These are phyloP conservation scores for Diaporthe sp. DNA, from an alignment of 2,329 filamentous ascomycete genomes.

Conservation along the genomic window DNA sequence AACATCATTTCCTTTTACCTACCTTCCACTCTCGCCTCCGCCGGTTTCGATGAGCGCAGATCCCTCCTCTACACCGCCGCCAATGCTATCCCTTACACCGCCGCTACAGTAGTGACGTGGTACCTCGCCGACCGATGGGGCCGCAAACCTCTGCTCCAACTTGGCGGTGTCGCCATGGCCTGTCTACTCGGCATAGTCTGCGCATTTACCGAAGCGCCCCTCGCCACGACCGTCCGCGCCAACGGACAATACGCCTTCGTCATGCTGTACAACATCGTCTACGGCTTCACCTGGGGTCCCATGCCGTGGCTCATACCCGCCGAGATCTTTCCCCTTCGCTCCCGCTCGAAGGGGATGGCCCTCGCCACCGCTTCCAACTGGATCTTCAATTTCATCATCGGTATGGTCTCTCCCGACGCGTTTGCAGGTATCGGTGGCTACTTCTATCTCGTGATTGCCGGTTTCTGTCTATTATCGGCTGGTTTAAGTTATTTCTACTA, in stretches of 20 bases:
- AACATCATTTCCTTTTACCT: slow-evolving; percentile 56
- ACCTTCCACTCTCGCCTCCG: slow-evolving; percentile 46
- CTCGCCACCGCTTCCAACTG: slow-evolving; percentile 69
- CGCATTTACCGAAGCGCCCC: slow-evolving; percentile 48
- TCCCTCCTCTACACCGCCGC: slow-evolving; percentile 52
- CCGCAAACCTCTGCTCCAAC: slow-evolving; percentile 49
- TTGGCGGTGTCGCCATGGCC: slow-evolving; percentile 43
- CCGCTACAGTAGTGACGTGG: slow-evolving; percentile 51
- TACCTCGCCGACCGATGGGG: slow-evolving; percentile 53
- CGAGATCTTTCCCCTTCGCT: slow-evolving; percentile 71
- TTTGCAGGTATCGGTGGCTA: slow-evolving; percentile 54
- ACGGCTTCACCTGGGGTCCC: slow-evolving; percentile 51
- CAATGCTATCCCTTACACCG: slow-evolving; percentile 51
- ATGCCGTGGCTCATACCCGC: slow-evolving; percentile 50
- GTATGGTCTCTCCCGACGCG: slow-evolving; percentile 45
- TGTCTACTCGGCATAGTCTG: slow-evolving; percentile 48
- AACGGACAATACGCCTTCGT: slow-evolving; percentile 51
- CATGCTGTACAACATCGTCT: slow-evolving; percentile 51
- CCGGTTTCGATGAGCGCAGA: slow-evolving; percentile 49
- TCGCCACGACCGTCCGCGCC: slow-evolving; percentile 43
- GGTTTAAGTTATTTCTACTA: slow-evolving; percentile 51
- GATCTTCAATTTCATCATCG: slow-evolving; percentile 71
- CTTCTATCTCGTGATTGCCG: slow-evolving; percentile 53
- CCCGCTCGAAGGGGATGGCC: slow-evolving; percentile 72
- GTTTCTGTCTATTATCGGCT: slow-evolving; percentile 51